Base-by-base conservation (phyloP, 2,329 filamentous ascomycete genomes). In the Corniculantispora saksenae region DNA sequence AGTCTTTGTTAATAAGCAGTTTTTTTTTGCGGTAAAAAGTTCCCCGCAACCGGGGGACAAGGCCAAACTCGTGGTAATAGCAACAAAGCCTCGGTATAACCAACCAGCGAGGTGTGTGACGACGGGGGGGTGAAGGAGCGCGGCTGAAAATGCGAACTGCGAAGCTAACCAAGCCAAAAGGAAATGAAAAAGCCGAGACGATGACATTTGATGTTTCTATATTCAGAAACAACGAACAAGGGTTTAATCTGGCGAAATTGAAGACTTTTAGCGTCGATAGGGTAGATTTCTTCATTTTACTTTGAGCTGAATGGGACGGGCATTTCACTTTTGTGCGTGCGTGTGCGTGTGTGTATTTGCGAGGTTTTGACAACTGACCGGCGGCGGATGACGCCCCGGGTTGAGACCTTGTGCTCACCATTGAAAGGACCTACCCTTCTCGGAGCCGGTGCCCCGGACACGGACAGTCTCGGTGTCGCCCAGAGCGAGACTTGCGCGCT, bases 401-500 rank as follows among this genome's bases (percentile, higher is more conserved):
- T 38, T 61, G 57, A 61, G 57, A 61, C 57, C 15, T 19, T 61
- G 57, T 61, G 45, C 29, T 51, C 57, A 27, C 45, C 47, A 61
- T 50, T n/a, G n/a, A n/a, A n/a, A n/a, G n/a, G n/a, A n/a, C n/a
- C n/a, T n/a, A n/a, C n/a, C n/a, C n/a, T n/a, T n/a, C 45, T 35
- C 45, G 57, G 57, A 51, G 57, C 57, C 57, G 56, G 40, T 48
- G 21, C 19, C 12, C 56, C 43, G 40, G 40, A n/a, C 25, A 25
- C 13, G 35, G 35, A 38, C 35, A 38, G 35, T 38, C 13, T 38
- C 35, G 19, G 38, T 21, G 56, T 19, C 40, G 40, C 40, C 25
- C 3, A 17, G 38, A 10, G 17, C 38, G 27, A 38, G 19, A 25
- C 51, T n/a, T n/a, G n/a, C n/a, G n/a, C n/a, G n/a, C n/a, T n/a